Base-by-base conservation (phyloP, 1,284 basidiomycete genomes). In the Ustilago esculenta region DNA sequence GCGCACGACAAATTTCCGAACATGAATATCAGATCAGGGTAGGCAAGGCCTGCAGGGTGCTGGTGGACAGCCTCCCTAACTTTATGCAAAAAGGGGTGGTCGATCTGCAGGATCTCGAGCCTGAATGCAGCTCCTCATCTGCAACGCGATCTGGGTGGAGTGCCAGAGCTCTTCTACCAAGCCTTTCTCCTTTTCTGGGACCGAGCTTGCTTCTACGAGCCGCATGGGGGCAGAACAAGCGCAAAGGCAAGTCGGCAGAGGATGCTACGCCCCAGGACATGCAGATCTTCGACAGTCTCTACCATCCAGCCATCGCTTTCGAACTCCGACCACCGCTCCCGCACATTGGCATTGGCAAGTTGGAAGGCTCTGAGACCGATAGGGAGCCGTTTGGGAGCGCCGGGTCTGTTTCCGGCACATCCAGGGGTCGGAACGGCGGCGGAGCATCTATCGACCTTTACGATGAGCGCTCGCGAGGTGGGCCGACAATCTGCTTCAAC, bases 261-360 rank as follows among this genome's bases (percentile, higher is more conserved):
- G 15, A 33, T 17, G 8, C 11, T 6, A 21, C 39, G 11, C 18
- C 45, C 20, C 32, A 32, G 12, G 24, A 42, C 15, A 27, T 14
- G 12, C 32, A 42, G 12, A 30, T 18, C 14, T 72, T 72, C 30
- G 58, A 61, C 40, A 67, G 64, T 23, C 52, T 75, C 17, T 77
- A 77, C 33, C 73, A 77, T 41, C 65, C 75, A 2, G 49, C 56
- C 15, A 72, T 77, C 41, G 63, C 60, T 11, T 77, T 77, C 52
- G 56, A 63, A 21, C 73, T 72, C 32, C 54, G 65, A 20, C 67
- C 71, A 10, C 69, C 73, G 1, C 35, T 73, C 3, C 58, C 67
- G 20, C 48, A 60, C 43, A 37, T 64, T 25, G 49, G 54, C 18
- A 44, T 69, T 7, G 56, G 58, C n/a, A 56, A 52, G 18, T 49